Base-by-base conservation (phyloP, 768 basidiomycete genomes). In the Phanerochaete sordida region DNA sequence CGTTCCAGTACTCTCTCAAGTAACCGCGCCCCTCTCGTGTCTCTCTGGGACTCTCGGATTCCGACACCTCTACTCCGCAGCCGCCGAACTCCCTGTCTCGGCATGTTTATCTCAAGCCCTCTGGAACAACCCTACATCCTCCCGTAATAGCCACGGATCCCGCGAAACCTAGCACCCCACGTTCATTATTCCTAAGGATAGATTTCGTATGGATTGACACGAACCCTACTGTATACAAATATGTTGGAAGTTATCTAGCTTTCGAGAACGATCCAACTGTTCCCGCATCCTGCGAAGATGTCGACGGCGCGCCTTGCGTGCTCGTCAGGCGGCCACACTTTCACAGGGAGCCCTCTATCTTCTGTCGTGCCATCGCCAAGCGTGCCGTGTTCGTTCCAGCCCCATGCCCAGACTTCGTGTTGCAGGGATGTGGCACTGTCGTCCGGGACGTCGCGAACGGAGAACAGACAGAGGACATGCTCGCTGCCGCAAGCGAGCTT, bases 341-440 rank as follows among this genome's bases (percentile, higher is more conserved):
- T 81, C 12, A 74, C 69, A 16, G 88, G 87, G 16, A 68, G 27
- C 7, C 66, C 61, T 9, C 82, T 72, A 65, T 94, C 87, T 2
- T 77, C 74, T 3, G 82, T 83, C 35, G 79, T 76, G 0, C 86
- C 88, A 24, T 84, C 68, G 0, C 91, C 94, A 27, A 98, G 77
- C 72, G 97, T 98, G 7, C 96, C 96, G 69, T 98, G 96, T 72
- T 98, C 96, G 71, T 98, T 98, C 95, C 96, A 98, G 0, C 96
- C 96, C 92, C 95, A 97, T 0, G 85, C 91, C 84, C 85, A 91
- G 0, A 95, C 81, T 63, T 83, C 80, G 8, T 24, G 52, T 19
- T 33, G 52, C 13, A 23, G 16, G 16, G 24, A 30, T 15, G 24
- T 44, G 28, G 27, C 47, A n/a, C n/a, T n/a, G 28, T 47, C 44